Evolutionary conservation across 2,329 filamentous ascomycete genomes (phyloP), one percentile per base, ranked within the genome.

Genomic region (Trichoderma sp.): DNA sequence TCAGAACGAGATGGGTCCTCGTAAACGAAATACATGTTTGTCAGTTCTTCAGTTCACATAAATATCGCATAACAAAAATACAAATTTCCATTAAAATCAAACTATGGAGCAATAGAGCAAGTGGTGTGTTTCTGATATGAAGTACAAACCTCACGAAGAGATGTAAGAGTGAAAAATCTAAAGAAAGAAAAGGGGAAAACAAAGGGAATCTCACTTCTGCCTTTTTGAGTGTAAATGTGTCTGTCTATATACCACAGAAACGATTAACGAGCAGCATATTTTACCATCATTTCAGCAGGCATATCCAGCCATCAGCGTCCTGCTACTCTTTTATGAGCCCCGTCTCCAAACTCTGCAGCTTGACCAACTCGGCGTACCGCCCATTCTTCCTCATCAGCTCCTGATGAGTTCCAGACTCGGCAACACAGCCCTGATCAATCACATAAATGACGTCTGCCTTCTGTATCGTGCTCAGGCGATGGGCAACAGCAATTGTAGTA

Each of bases 371-470:
- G 11, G 87, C 89, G 76, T 96, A 96, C 59, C 91, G 85, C 4
- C 92, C 91, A 72, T 89, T 88, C 77, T 84, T 86, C 73, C 84
- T 85, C 86, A 92, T 89, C 74, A 95, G 78, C 76, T 93, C 91
- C 0, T 82, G 75, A 77, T 98, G 95, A 10, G 89, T 93, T 5
- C 95, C 95, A 73, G 88, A 87, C 83, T 98, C 95, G 1, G 96
- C 92, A 55, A 98, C 88, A 70, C 88, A 87, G 8, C 95, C 96
- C 75, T 92, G 90, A 79, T 97, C 94, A 77, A 98, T 96, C n/a
- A 98, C 95, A 73, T 96, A 97, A 74, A 98, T 98, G 60, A 95
- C 83, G 77, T 98, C 95, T 0, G 95, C 95, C 78, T 96, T 94
- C 78, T 97, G 94, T 71, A 98, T 97, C 0, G 96, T 97, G 76